These are phyloP conservation scores for Penicillium steckii DNA, from an alignment of 495 filamentous ascomycete genomes.

Conservation along the genomic window DNA sequence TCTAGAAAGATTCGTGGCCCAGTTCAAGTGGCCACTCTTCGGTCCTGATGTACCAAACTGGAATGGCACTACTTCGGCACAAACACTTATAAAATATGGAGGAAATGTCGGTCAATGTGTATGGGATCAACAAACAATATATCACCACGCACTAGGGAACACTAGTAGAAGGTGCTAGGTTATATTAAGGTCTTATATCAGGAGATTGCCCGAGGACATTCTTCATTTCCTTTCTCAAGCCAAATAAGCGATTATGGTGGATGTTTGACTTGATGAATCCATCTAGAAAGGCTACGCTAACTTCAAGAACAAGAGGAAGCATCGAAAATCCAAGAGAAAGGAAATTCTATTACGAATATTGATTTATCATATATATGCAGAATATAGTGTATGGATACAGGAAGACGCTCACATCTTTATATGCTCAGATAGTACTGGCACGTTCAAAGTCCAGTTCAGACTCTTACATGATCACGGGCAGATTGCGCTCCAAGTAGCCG, in stretches of 20 bases:
- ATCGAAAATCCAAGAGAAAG: neutral
- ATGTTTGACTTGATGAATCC: too few relatives aligned
- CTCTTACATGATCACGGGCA: conserved; percentile 43
- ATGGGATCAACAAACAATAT: neutral
- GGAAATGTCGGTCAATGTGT: neutral
- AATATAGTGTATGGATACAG: conserved; percentile 2
- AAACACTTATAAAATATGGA: neutral
- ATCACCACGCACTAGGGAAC: neutral
- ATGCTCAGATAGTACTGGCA: too few relatives aligned
- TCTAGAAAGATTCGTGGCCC: neutral
- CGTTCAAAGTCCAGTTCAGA: neutral
- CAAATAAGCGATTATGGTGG: neutral
- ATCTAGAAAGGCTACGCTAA: too few relatives aligned
- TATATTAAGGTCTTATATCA: neutral
- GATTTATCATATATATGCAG: neutral
- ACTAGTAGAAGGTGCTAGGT: neutral
- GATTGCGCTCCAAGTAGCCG: conserved; percentile 47
- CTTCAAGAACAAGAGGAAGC: neutral
- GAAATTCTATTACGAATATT: neutral
- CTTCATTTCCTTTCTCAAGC: neutral
- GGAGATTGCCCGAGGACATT: neutral
- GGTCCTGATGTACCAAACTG: neutral
- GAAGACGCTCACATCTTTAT: neutral
- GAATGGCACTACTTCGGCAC: neutral
- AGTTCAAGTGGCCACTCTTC: too few relatives aligned